Base-by-base conservation (phyloP, 257 asterid genomes). In the Jacaranda mimosifolia region DNA sequence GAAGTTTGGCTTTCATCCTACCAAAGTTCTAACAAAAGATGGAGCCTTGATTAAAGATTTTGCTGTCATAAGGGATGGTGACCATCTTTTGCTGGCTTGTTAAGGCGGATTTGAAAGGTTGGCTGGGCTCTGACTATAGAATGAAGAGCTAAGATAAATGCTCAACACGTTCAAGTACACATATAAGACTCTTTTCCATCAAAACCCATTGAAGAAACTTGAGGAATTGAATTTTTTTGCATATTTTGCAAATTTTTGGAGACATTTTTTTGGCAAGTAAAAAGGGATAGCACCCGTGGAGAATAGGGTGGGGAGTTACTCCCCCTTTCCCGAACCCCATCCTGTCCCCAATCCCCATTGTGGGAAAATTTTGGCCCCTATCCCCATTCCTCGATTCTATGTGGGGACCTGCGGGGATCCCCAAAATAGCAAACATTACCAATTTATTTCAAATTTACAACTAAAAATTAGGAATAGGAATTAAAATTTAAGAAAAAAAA, bases 11-110 rank as follows among this genome's bases (percentile, higher is more conserved):
- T 45, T 88, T 32, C 63, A 57, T 49, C 75, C 88, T 35, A 77
- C 91, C 19, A 87, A 60, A 77, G 84, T 94, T 63, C 68, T 82
- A 15, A 85, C 87, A 0, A 78, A 76, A 74, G 91, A 86, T 13
- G 94, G 98, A 68, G 91, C 88, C 51, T 68, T 78, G 68, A 68
- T 92, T 21, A 93, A 92, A 71, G 97, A 90, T 13, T 68, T 84
- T 52, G 85, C 11, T 35, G 87, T 87, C 4, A 76, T 92, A 42
- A 87, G 98, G 83, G 98, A 94, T 52, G 92, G 91, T 1, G 97
- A 94, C 87, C 89, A 85, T 80, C 89, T 94, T 15, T 51, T 87
- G 68, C 85, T 90, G 73, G 85, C 86, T 71, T 76, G 83, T 51
- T 80, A 72, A 14, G 71, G 32, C 46, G 52, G 80, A 74, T 10